phyloP scores from a whole-genome alignment of 176 grass and related monocot genomes.

The Leersia perrieri region DNA sequence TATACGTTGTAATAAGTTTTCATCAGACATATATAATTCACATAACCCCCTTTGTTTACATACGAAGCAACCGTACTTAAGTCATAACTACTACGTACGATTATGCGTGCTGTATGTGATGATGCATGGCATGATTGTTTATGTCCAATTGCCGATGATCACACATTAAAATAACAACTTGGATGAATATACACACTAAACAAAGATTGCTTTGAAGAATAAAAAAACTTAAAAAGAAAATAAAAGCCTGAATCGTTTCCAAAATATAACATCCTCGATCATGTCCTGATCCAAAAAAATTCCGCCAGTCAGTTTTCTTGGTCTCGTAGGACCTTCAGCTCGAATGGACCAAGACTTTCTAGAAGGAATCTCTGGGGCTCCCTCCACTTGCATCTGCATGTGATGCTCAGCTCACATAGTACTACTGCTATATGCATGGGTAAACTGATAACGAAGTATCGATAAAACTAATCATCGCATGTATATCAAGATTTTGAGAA shows the following conservation, averaged over 20 bases:
- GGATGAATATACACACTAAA: background rate
- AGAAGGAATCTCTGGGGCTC: background rate
- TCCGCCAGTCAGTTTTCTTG: background rate
- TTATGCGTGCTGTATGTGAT: background rate
- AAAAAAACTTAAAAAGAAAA: background rate
- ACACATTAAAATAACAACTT: background rate
- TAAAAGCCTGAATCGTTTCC: background rate
- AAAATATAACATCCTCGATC: constrained; percentile 2
- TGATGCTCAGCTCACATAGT: constrained; percentile 4
- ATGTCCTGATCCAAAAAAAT: background rate
- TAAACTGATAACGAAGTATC: background rate
- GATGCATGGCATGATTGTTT: background rate
- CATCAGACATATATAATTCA: background rate
- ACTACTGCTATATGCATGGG: background rate
- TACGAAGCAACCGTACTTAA: background rate
- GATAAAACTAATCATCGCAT: background rate
- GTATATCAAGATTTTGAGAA: background rate
- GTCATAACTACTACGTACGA: background rate
- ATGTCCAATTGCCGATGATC: background rate
- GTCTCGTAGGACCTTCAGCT: background rate
- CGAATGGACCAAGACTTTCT: background rate
- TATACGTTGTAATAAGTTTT: background rate
- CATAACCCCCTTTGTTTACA: background rate
- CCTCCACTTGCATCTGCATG: background rate
- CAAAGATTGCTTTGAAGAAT: background rate